Conservation (phyloP, 805 yeast species). For the Ogataea trehaloabstinens region DNA sequence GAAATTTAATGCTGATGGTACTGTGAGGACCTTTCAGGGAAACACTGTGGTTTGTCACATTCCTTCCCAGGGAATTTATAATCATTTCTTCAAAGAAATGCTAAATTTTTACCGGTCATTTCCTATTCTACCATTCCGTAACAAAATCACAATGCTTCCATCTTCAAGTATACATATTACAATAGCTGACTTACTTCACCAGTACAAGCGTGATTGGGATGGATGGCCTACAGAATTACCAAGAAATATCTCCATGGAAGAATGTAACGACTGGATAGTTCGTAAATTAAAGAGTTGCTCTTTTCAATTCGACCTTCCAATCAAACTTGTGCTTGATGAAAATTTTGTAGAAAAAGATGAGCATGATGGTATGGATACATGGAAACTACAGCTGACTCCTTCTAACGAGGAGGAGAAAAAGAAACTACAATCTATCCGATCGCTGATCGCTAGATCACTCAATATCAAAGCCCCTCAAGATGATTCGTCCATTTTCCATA, state of each 20-base stretch:
- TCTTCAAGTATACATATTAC: too few species aligned
- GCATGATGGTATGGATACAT: conserved; percentile 17
- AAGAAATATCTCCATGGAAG: conserved; percentile 14
- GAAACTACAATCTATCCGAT: conserved; percentile 9
- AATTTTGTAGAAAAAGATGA: conserved; percentile 8
- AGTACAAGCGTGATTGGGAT: conserved; percentile 10
- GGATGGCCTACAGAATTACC: conserved; percentile 16
- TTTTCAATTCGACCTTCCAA: conserved; percentile 12
- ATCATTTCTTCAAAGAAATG: too few species aligned
- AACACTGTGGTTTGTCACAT: too few species aligned
- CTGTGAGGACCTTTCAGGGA: too few species aligned
- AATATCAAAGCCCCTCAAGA: conserved; percentile 6
- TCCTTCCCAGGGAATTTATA: too few species aligned
- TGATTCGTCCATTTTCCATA: conserved; percentile 13
- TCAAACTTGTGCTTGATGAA: conserved; percentile 12
- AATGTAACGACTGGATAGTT: conserved; percentile 15
- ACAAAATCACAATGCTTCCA: too few species aligned
- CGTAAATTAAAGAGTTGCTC: conserved; percentile 5
- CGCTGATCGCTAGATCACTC: conserved; percentile 9
- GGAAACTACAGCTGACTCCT: conserved; percentile 18
- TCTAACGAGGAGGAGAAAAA: conserved; percentile 9
- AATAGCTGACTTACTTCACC: too few species aligned
- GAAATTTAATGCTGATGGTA: too few species aligned
- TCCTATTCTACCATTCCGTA: too few species aligned
- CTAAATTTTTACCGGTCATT: too few species aligned